Evolutionary conservation across 1,284 basidiomycete genomes (phyloP), one percentile per base, ranked within the genome.

Genomic region (Inonotus hispidus): DNA sequence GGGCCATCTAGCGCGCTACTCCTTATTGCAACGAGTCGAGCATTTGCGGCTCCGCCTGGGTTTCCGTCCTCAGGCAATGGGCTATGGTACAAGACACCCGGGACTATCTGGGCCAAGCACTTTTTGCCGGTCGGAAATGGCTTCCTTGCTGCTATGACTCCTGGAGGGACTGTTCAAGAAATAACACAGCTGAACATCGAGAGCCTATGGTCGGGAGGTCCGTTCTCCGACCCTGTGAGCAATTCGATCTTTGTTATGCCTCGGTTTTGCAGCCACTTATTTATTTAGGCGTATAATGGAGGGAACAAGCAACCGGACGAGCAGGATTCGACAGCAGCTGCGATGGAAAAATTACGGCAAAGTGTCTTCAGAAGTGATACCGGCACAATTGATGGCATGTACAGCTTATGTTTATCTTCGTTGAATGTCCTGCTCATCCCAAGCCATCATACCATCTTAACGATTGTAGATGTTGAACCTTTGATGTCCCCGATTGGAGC

Each of bases 81-180:
- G 1, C 72, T 90, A 23, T 90, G 88, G 88, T 90, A 83, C 66
- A 79, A 72, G 7, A 64, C 75, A 7, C 78, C 81, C 0, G 86
- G 80, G 0, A 68, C 67, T 0, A 68, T 78, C 35, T 90, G 88
- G 88, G 73, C 77, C 0, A 75, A 74, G 46, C 79, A 86, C 55
- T 84, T 75, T 69, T 76, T 90, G 23, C 88, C 88, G 1, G 73
- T 90, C 29, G 88, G 88, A 27, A 90, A 90, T 73, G 88, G 88
- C 1, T 87, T 82, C 68, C 75, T 90, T 47, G 88, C 80, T 67
- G 88, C 86, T 1, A 88, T 84, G 80, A 72, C 84, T 27, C 81
- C 82, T 10, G 87, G 88, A 0, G 84, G 83, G 14, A 82, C 82
- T 1, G 67, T 70, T 1, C 77, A 81, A 46, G 88, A 90, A 69